These are phyloP conservation scores for Aspergillus funiculosus DNA, from an alignment of 495 filamentous ascomycete genomes.

Conservation along the genomic window DNA sequence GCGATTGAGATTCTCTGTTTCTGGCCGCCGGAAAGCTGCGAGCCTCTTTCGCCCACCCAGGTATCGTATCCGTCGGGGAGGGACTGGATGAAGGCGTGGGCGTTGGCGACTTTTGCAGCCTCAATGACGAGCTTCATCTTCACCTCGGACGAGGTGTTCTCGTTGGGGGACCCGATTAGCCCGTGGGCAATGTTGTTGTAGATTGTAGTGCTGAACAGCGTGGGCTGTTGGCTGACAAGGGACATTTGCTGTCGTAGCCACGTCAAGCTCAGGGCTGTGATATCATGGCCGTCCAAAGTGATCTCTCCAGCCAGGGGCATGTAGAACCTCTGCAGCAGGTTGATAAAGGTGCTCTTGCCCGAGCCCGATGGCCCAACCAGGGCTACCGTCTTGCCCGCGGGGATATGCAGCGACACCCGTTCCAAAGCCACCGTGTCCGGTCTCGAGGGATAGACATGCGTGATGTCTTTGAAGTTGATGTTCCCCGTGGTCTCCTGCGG, in stretches of 20 bases:
- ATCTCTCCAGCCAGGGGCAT: constrained; percentile 66
- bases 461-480: constrained; percentile 49
- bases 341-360: constrained; percentile 58
- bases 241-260: constrained; percentile 81
- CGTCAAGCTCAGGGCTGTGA: constrained; percentile 65
- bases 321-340: constrained; percentile 71
- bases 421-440: constrained; percentile 31
- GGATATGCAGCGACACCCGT: constrained; percentile 32
- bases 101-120: constrained; percentile 63
- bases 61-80: constrained; percentile 59
- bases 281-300: constrained; percentile 65
- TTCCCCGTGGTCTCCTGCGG: constrained; percentile 26
- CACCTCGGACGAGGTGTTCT: constrained; percentile 40
- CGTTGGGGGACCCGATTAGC: constrained; percentile 59
- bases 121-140: constrained; percentile 38
- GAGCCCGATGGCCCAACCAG: constrained; percentile 50
- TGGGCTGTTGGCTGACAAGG: constrained; percentile 50
- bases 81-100: constrained; percentile 35
- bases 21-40: constrained; percentile 82
- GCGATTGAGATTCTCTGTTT: constrained; percentile 82
- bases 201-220: constrained; percentile 66
- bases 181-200: constrained; percentile 75
- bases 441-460: constrained; percentile 50
- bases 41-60: constrained; percentile 78
- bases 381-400: constrained; percentile 38